These are phyloP conservation scores for Lophiostoma macrostomum DNA, from an alignment of 495 filamentous ascomycete genomes.

Conservation along the genomic window DNA sequence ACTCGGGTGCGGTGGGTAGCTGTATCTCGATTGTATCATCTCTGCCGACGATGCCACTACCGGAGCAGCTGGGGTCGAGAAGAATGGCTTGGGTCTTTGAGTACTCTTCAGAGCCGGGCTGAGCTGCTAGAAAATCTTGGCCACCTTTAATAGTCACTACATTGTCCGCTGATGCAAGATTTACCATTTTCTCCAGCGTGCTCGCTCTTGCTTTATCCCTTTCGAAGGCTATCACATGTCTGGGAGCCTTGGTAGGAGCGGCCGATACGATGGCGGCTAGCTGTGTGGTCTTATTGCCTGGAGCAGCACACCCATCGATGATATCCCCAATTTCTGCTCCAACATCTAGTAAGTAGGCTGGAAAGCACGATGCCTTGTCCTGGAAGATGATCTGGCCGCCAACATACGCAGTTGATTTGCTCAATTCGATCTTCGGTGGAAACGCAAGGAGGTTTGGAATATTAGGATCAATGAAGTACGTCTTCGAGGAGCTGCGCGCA, in stretches of 20 bases:
- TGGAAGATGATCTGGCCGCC: slow-evolving; percentile 80
- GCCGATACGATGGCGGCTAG: slow-evolving; percentile 67
- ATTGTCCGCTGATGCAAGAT: slow-evolving; percentile 63
- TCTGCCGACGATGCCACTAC: slow-evolving; percentile 87
- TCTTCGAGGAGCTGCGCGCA: slow-evolving; percentile 30
- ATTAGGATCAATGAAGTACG: slow-evolving; percentile 65
- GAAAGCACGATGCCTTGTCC: slow-evolving; percentile 96
- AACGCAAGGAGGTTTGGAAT: slow-evolving; percentile 82
- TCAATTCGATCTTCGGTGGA: slow-evolving; percentile 63
- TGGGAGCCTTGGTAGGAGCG: not conserved
- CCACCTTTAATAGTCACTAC: slow-evolving; percentile 64
- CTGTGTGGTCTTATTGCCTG: slow-evolving; percentile 97
- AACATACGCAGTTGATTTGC: slow-evolving; percentile 65
- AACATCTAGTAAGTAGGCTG: slow-evolving; percentile 76
- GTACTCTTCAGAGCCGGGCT: slow-evolving; percentile 56
- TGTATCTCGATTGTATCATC: slow-evolving; percentile 67
- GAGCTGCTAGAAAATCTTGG: slow-evolving; percentile 73
- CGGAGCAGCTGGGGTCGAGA: slow-evolving; percentile 90
- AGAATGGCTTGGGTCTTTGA: slow-evolving; percentile 67
- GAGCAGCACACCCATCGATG: slow-evolving; percentile 87
- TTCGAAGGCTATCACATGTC: slow-evolving; percentile 64
- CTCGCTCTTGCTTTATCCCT: slow-evolving; percentile 62
- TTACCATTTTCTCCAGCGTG: slow-evolving; percentile 79
- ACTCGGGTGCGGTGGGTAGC: slow-evolving; percentile 39
- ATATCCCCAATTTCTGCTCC: slow-evolving; percentile 61